Percentiles rank a stretch among this genome's conserved stretches.
These are phyloP conservation scores for Clarireedia homoeocarpa DNA, from an alignment of 2,329 filamentous ascomycete genomes.

Conservation along the genomic window DNA sequence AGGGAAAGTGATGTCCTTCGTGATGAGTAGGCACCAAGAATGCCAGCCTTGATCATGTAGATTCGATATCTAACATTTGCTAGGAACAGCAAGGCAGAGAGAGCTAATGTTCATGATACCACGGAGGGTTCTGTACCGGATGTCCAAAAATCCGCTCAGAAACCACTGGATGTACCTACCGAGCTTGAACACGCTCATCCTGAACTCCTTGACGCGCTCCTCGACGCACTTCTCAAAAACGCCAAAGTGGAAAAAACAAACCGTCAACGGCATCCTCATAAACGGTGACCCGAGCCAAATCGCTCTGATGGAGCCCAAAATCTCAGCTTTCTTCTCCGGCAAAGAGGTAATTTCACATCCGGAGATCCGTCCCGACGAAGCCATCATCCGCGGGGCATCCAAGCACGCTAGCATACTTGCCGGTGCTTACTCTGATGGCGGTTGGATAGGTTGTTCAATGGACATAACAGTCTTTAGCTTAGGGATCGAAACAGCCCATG, in stretches of 20 bases:
- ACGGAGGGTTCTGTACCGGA: background rate
- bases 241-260: slow-evolving; percentile 4
- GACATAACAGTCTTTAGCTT: background rate
- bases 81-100: background rate
- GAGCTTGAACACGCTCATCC: background rate
- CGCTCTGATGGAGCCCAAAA: slow-evolving; percentile 6
- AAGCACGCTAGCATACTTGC: background rate
- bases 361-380: slow-evolving; percentile 2
- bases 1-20: background rate
- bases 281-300: slow-evolving; percentile 7
- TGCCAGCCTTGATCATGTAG: background rate
- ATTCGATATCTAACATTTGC: background rate
- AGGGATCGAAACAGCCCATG: slow-evolving; percentile 7
- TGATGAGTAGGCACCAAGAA: slow-evolving; percentile 6
- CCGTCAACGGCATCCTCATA: slow-evolving; percentile 12
- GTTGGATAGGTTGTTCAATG: background rate
- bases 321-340: slow-evolving; percentile 1
- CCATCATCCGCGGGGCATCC: background rate
- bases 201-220: background rate
- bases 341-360: background rate
- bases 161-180: background rate
- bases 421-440: background rate
- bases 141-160: background rate
- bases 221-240: slow-evolving; percentile 8
- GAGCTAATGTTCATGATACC: background rate